phyloP scores from a whole-genome alignment of 441 rosid species.

The Eutrema salsugineum region DNA sequence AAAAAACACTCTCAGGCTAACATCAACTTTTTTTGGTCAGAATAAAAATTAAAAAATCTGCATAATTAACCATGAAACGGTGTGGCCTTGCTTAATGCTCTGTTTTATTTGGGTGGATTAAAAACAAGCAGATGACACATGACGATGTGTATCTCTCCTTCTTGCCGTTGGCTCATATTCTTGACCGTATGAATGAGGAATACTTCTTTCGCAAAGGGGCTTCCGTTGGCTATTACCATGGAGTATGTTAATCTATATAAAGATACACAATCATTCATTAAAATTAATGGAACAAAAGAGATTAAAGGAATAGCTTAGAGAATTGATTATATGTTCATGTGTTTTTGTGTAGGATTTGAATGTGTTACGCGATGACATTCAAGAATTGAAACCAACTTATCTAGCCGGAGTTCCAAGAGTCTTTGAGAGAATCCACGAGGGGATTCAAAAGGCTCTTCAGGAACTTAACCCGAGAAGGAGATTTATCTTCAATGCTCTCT shows the following conservation, averaged over 20 bases:
- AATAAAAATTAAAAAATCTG: no score
- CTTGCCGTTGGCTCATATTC: conserved; percentile 92
- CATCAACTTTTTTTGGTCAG: no score
- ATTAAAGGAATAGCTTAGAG: not conserved
- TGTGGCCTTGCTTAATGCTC: not conserved
- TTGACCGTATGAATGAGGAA: conserved; percentile 86
- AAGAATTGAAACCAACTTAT: conserved; percentile 86
- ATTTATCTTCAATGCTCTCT: conserved; percentile 60
- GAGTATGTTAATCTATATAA: conserved; percentile 47
- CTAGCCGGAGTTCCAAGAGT: conserved; percentile 96
- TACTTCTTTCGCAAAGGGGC: conserved; percentile 87
- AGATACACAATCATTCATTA: not conserved
- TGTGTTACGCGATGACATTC: conserved; percentile 73
- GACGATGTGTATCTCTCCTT: conserved; percentile 91
- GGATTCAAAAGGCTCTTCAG: conserved; percentile 56
- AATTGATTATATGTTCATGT: not conserved
- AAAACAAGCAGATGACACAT: conserved; percentile 62
- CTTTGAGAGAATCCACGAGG: conserved; percentile 82
- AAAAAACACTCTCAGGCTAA: not conserved
- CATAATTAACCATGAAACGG: not conserved
- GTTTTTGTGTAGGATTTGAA: conserved; percentile 61
- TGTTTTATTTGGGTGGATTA: not conserved
- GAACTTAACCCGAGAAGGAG: conserved; percentile 78
- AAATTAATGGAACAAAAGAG: not conserved
- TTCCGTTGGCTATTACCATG: conserved; percentile 94